Evolutionary conservation across 805 yeast genomes (phyloP), one percentile per base, ranked within the genome.

Genomic region (Wickerhamiella parazyma): DNA sequence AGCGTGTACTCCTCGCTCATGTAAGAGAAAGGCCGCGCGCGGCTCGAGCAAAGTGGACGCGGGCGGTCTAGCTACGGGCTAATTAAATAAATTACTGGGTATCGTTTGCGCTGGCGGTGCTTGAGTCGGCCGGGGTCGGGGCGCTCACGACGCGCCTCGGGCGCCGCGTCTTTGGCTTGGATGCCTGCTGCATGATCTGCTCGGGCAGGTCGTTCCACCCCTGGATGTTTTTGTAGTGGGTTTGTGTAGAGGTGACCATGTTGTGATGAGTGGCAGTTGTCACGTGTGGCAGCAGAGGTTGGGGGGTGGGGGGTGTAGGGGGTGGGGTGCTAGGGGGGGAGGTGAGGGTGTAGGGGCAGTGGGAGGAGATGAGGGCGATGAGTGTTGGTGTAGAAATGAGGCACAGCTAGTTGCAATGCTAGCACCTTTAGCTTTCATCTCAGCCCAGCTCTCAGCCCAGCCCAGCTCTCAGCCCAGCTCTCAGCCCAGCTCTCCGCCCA

Each of bases 1-100:
- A 62, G 56, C 38, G 64, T 55, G 55, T 61, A 59, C 49, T 57
- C 62, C 33, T 47, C 50, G 39, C 49, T 48, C 50, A 48, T 53
- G 35, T 11, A 22, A 21, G 26, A 16, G 5, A 3, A 37, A 18
- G 40, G 41, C 14, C 21, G 4, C 24, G n/a, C 3, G 17, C 37
- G n/a, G n/a, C n/a, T n/a, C n/a, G n/a, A n/a, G n/a, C n/a, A n/a
- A n/a, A n/a, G n/a, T n/a, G n/a, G n/a, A n/a, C n/a, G n/a, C n/a
- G n/a, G n/a, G n/a, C n/a, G n/a, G n/a, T n/a, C n/a, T n/a, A n/a
- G n/a, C n/a, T n/a, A n/a, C n/a, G n/a, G n/a, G n/a, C n/a, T n/a
- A n/a, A 33, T 11, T 11, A 7, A 24, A 36, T 36, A 36, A 36
- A 36, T 36, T 36, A 28, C 12, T 28, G 12, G 16, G 31, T 12